Conservation (phyloP, 257 asterid genomes). For the Nicotiana tomentosiformis region DNA sequence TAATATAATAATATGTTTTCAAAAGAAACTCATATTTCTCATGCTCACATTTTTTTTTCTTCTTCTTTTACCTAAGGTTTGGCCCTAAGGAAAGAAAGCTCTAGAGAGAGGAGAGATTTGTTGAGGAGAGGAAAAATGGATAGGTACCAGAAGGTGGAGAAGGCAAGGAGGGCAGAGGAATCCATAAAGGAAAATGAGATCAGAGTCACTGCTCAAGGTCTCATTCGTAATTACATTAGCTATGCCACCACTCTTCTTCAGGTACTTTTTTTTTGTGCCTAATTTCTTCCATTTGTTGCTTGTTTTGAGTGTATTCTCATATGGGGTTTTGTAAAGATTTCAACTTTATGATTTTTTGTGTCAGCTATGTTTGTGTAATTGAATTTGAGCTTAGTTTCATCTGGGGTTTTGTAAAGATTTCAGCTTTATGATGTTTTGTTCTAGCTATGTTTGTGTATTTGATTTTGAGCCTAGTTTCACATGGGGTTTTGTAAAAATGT, state of each 20-base stretch:
- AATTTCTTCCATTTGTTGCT: not conserved
- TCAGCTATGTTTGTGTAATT: not conserved
- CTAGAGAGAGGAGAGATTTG: conserved; percentile 6
- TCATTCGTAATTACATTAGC: conserved; percentile 49
- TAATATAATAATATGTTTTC: no score
- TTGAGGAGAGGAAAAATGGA: conserved; percentile 30
- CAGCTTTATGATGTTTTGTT: not conserved
- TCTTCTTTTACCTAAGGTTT: not conserved
- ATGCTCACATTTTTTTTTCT: not conserved
- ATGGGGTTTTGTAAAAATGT: not conserved
- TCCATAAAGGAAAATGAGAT: conserved; percentile 53
- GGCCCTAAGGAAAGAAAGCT: conserved; percentile 18
- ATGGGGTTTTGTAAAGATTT: not conserved
- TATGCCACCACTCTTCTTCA: conserved; percentile 53
- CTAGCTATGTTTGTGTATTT: not conserved
- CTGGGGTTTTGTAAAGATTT: not conserved
- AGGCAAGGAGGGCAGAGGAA: conserved; percentile 37
- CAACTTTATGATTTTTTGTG: not conserved
- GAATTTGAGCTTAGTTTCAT: not conserved
- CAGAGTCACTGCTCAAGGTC: conserved; percentile 60
- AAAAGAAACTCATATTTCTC: not conserved
- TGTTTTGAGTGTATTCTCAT: not conserved
- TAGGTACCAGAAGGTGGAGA: conserved; percentile 52
- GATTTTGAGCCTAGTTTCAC: not conserved
- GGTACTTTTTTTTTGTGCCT: conserved; percentile 18